Evolutionary conservation across 495 filamentous ascomycete genomes (phyloP), one percentile per base, ranked within the genome.

Genomic region (Chlorociboria aeruginascens): DNA sequence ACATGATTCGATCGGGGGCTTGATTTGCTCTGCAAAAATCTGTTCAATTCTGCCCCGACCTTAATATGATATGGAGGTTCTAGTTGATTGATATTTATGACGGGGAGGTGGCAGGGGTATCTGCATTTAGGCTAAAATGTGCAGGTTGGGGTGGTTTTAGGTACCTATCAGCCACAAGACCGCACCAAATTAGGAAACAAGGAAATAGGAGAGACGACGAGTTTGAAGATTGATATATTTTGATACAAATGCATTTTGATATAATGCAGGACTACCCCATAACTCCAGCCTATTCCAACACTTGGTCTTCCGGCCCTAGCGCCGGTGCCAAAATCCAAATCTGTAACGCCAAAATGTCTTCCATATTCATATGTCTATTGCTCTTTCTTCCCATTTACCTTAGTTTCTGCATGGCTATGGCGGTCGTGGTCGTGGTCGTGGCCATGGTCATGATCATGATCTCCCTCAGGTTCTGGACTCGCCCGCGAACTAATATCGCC

Each of bases 391-490:
- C 48, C 46, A 45, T 52, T 52, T 17, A 47, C 32, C 25, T 51
- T 41, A 13, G 17, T 10, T 34, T 40, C 31, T 8, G 8, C 16
- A 29, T 51, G 49, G 12, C 20, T 33, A 20, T 53, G 40, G 34
- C 50, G 51, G 11, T 33, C 40, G 32, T 55, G 46, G 13, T 32
- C 35, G 20, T 57, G 50, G 29, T 51, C 49, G 25, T 57, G 51
- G 14, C 49, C 44, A 40, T 63, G 52, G 52, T 69, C 61, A 48
- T 76, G 64, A 9, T 72, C 64, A 51, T 77, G 62, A 17, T 62
- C 57, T 17, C 73, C 68, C 51, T 85, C 79, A 13, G 78, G 76
- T 63, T 93, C 86, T 0, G 81, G 81, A 49, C 73, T 83, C 7
- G 67, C 69, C 57, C 70, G 67, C 3, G 76, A 70, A 49, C 74